phyloP scores from a whole-genome alignment of 2,329 filamentous ascomycete genomes.

The Nannizziopsis barbatae region DNA sequence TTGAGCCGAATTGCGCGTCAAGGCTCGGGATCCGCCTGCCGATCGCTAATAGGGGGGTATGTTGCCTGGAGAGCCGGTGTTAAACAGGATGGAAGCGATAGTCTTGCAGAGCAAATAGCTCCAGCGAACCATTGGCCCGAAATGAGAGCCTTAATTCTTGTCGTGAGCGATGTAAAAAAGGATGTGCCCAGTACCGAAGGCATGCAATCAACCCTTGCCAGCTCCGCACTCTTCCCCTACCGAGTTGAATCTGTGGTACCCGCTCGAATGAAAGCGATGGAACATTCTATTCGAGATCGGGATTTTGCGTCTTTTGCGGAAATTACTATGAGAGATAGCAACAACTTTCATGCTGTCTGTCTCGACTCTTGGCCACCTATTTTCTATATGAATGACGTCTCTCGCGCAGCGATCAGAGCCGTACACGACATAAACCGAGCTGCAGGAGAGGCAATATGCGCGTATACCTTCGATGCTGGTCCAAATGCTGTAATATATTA shows the following conservation, averaged over 20 bases:
- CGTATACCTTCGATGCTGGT: constrained; percentile 95
- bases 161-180: constrained; percentile 90
- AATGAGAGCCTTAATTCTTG: constrained; percentile 85
- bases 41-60: constrained; percentile 87
- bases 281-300: constrained; percentile 61
- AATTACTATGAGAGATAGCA: constrained; percentile 92
- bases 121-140: constrained; percentile 85
- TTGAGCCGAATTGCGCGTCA: constrained; percentile 84
- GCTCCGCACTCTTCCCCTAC: constrained; percentile 73
- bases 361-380: constrained; percentile 94
- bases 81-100: constrained; percentile 69
- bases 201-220: constrained; percentile 94
- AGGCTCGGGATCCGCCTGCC: constrained; percentile 88
- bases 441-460: constrained; percentile 68
- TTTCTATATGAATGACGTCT: constrained; percentile 96
- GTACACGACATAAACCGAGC: constrained; percentile 79
- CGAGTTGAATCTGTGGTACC: constrained; percentile 70
- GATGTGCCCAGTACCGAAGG: constrained; percentile 83
- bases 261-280: constrained; percentile 70
- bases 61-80: constrained; percentile 84
- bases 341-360: constrained; percentile 92
- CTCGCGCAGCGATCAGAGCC: constrained; percentile 70
- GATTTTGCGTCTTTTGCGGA: constrained; percentile 82
- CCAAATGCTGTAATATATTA: constrained; percentile 98
- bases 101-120: constrained; percentile 76